Percentiles rank a stretch among this genome's conserved stretches.
Evolutionary conservation across 164 flowering plant genomes (phyloP).

Genomic region (Platanus orientalis): DNA sequence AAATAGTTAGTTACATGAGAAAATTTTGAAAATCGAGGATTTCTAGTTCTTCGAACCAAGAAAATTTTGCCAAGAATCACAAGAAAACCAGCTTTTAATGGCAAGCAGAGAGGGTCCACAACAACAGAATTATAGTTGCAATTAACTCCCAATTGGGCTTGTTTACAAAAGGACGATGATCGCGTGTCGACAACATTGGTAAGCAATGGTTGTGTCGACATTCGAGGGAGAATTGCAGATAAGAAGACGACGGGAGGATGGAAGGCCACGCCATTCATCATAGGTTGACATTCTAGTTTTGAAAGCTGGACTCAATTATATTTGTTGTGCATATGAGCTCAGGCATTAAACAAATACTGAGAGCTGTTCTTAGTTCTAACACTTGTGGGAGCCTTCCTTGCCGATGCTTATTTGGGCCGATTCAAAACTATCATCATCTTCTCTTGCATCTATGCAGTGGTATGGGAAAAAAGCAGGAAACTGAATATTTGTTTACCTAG

Average conservation of each 20-base stretch:
- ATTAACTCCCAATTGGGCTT: too few relatives aligned
- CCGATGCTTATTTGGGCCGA: conserved; percentile 75
- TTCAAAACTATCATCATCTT: conserved; percentile 57
- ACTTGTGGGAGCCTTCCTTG: conserved; percentile 64
- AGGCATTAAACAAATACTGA: conserved; percentile 58
- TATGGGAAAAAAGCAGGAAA: too few relatives aligned
- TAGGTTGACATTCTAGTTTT: conserved; percentile 27
- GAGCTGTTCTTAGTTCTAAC: conserved; percentile 64
- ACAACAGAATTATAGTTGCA: too few relatives aligned
- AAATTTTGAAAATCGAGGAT: too few relatives aligned
- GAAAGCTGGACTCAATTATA: conserved; percentile 55
- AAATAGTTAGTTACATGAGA: too few relatives aligned
- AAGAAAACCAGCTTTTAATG: too few relatives aligned
- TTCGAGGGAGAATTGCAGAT: conserved; percentile 47
- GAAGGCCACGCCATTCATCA: conserved; percentile 67
- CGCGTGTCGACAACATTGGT: conserved; percentile 33
- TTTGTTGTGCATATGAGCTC: conserved; percentile 64
- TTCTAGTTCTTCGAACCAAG: too few relatives aligned
- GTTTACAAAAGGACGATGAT: too few relatives aligned
- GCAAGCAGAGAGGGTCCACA: too few relatives aligned
- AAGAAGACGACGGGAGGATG: conserved; percentile 64
- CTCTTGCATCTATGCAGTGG: too few relatives aligned
- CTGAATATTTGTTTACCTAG: too few relatives aligned
- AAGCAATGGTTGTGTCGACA: conserved; percentile 49
- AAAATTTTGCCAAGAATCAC: too few relatives aligned